These are phyloP conservation scores for Rhododendron vialii DNA, from an alignment of 148 eudicot species.

Conservation along the genomic window DNA sequence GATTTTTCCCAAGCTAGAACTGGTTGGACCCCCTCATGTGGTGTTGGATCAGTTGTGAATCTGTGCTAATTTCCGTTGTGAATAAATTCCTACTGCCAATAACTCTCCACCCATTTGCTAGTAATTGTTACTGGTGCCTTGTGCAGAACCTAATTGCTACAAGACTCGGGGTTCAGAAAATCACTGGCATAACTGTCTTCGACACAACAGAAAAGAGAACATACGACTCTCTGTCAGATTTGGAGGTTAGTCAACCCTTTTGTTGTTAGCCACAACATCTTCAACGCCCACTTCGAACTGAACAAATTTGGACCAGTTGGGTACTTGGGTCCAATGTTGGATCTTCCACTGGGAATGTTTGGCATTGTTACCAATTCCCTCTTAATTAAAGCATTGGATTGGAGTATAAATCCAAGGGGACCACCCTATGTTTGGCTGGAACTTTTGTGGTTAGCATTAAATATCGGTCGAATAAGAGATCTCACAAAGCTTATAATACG, in stretches of 20 bases:
- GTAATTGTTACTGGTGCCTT: conserved; percentile 5
- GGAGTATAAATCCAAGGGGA: background rate
- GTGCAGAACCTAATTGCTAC: conserved; percentile 89
- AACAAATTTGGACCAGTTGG: background rate
- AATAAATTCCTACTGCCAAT: background rate
- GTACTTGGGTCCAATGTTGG: background rate
- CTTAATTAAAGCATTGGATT: background rate
- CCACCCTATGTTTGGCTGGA: background rate
- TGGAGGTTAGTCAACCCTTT: conserved; percentile 61
- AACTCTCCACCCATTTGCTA: background rate
- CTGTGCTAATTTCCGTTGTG: background rate
- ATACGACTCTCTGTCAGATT: conserved; percentile 70
- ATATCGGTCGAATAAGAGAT: background rate
- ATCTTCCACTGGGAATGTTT: background rate
- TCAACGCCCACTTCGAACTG: background rate
- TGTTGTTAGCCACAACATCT: background rate
- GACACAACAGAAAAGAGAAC: conserved; percentile 85
- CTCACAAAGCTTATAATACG: background rate
- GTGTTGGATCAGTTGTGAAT: background rate
- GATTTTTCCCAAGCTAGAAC: background rate
- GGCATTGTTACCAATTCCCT: background rate
- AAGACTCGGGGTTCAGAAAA: conserved; percentile 87
- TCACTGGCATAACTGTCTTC: conserved; percentile 81
- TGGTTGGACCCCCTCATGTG: background rate
- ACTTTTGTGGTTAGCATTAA: background rate